Percentiles rank a stretch among this genome's conserved stretches.
These are phyloP conservation scores for Senecio squalidus DNA, from an alignment of 140 eudicot species.

Conservation along the genomic window DNA sequence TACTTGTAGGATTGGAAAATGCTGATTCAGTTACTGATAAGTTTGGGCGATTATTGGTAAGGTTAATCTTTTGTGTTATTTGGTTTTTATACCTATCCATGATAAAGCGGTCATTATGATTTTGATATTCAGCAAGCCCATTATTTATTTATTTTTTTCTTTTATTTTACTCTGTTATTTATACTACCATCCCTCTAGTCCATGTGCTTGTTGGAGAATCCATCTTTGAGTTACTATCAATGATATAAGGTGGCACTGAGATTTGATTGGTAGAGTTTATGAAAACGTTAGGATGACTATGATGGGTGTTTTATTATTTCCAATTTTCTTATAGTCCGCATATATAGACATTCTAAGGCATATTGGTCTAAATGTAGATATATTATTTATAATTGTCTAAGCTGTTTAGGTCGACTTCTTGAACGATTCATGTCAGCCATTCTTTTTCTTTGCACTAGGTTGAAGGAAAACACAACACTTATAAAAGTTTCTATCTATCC, in stretches of 20 bases:
- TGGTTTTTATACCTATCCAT: not conserved
- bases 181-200: not conserved
- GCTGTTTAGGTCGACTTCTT: no score
- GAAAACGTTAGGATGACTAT: no score
- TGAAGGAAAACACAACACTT: slow-evolving; percentile 59
- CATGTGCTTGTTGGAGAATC: slow-evolving; percentile 8
- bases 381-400: no score
- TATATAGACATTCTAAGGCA: no score
- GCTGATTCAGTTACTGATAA: slow-evolving; percentile 40
- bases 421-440: slow-evolving; percentile 15
- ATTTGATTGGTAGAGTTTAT: not conserved
- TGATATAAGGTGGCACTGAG: slow-evolving; percentile 2
- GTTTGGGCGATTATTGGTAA: slow-evolving; percentile 85
- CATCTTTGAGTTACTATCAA: not conserved
- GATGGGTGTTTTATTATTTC: no score
- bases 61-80: slow-evolving; percentile 22
- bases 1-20: slow-evolving; percentile 38
- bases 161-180: not conserved
- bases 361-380: no score
- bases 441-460: slow-evolving; percentile 42
- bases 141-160: no score
- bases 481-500: slow-evolving; percentile 64
- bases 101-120: not conserved
- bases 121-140: slow-evolving; percentile 3
- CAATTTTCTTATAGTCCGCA: no score